Base-by-base conservation (phyloP, 129 eudicot genomes). In the Daucus carota region DNA sequence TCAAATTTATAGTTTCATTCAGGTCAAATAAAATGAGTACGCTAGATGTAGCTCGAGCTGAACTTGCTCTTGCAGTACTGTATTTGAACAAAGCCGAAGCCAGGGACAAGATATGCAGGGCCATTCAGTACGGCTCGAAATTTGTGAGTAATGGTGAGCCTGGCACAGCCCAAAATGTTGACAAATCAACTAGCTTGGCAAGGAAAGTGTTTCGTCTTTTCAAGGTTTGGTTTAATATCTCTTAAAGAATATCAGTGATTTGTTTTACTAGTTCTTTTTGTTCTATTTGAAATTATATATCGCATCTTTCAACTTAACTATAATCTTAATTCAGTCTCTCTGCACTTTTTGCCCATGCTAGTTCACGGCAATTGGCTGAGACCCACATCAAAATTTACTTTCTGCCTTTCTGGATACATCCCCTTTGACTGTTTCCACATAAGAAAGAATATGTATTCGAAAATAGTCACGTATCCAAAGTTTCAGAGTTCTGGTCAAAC, bases 51-150 rank as follows among this genome's bases (percentile, higher is more conserved):
- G 89, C 97, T 46, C 81, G 97, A 77, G 85, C 99, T 32, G 97
- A 95, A 84, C 97, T 95, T 82, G 99, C 87, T 65, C 87, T 95
- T 76, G 90, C 89, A 24, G 94, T 95, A 76, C 75, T 95, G 42
- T 95, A 91, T 80, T 76, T 91, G 85, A 95, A 95, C 89, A 95
- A 95, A 84, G 97, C 99, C 29, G 97, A 95, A 86, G 96, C 99
- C 74, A 82, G 99, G 73, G 99, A 95, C 84, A 95, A 95, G 91
- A 87, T 95, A 79, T 95, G 99, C 94, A 91, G 99, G 90, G 92
- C 99, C 31, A 95, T 95, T 32, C 99, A 95, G 70, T 95, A 95
- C 36, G 99, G 99, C 72, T 95, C 99, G 9, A 95, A 91, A 75
- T 95, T 84, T 42, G 70, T 95, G 88, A 95, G 99, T 83, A 85